Conservation (phyloP, 2,329 filamentous ascomycete species). For the Colletotrichum tofieldiae region DNA sequence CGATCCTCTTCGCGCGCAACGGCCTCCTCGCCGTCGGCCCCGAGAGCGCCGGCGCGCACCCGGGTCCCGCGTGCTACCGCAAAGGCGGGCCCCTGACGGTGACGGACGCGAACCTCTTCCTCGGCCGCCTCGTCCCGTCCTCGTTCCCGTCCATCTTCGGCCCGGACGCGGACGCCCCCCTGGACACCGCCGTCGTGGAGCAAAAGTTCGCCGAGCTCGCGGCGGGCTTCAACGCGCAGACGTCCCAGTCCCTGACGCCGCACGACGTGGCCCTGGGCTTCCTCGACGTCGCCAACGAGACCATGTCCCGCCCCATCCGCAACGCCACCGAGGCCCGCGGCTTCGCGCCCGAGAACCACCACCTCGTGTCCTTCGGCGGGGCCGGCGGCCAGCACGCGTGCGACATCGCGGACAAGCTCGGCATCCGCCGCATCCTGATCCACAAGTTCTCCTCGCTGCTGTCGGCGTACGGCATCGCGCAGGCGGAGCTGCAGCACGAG, state of each 20-base stretch:
- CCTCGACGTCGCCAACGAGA: conserved; percentile 82
- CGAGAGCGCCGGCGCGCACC: conserved; percentile 80
- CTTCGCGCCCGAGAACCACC: conserved; percentile 51
- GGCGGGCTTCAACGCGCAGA: conserved; percentile 56
- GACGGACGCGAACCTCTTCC: conserved; percentile 80
- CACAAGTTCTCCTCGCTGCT: conserved; percentile 59
- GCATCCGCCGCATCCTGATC: conserved; percentile 59
- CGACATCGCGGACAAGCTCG: conserved; percentile 57
- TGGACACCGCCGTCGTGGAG: conserved; percentile 58
- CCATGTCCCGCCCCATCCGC: conserved; percentile 83
- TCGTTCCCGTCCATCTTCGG: conserved; percentile 82
- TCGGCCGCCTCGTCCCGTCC: conserved; percentile 73
- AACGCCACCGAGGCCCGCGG: conserved; percentile 77
- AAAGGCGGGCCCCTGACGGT: conserved; percentile 81
- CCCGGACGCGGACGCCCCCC: conserved; percentile 72
- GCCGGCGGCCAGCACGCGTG: conserved; percentile 77
- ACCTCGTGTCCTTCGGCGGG: conserved; percentile 71
- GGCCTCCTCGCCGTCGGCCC: conserved; percentile 81
- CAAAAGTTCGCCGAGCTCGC: conserved; percentile 61
- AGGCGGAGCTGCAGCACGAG: conserved; percentile 58
- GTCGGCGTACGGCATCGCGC: conserved; percentile 61
- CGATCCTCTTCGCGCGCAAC: conserved; percentile 76
- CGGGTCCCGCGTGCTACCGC: conserved; percentile 80
- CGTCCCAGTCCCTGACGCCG: conserved; percentile 49
- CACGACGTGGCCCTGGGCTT: conserved; percentile 76